Evolutionary conservation across 2,329 filamentous ascomycete species (phyloP).

Genomic region (Cordyceps farinosa): DNA sequence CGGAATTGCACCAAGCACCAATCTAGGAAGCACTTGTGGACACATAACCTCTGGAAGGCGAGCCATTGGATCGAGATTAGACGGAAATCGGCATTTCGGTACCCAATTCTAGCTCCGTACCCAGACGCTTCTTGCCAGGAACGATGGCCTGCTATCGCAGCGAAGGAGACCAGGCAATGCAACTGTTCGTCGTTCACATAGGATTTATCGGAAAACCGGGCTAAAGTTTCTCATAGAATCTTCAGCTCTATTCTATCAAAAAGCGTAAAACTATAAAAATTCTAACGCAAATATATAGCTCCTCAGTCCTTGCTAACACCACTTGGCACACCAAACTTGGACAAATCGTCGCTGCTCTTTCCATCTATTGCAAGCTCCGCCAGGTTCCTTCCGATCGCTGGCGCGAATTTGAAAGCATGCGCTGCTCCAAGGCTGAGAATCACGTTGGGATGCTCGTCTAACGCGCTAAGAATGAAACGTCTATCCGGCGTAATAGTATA

Average conservation of each 20-base stretch:
- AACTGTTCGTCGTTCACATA: no score
- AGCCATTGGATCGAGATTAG: no score
- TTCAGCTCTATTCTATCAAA: background rate
- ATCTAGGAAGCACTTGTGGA: no score
- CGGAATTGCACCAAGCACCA: background rate
- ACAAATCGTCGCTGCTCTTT: slow-evolving; percentile 21
- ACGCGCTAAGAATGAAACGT: slow-evolving; percentile 24
- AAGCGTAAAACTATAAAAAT: background rate
- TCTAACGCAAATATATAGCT: background rate
- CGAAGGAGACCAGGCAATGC: background rate
- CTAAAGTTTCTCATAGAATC: no score
- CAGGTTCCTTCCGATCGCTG: slow-evolving; percentile 25
- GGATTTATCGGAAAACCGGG: no score
- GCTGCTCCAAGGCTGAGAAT: slow-evolving; percentile 24
- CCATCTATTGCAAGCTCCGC: slow-evolving; percentile 27
- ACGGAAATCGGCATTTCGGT: background rate
- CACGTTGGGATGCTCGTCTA: slow-evolving; percentile 21
- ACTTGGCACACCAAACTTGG: slow-evolving; percentile 19
- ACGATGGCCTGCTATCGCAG: background rate
- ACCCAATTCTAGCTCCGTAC: background rate
- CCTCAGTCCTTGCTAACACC: background rate
- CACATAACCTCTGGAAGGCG: background rate
- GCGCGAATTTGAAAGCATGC: slow-evolving; percentile 27
- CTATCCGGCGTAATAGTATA: slow-evolving; percentile 26
- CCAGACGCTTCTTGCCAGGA: background rate